A percentile compares a stretch with the other conserved stretches of the same genome.
Conservation (phyloP, 345 rosid genomes). For the Murraya paniculata region DNA sequence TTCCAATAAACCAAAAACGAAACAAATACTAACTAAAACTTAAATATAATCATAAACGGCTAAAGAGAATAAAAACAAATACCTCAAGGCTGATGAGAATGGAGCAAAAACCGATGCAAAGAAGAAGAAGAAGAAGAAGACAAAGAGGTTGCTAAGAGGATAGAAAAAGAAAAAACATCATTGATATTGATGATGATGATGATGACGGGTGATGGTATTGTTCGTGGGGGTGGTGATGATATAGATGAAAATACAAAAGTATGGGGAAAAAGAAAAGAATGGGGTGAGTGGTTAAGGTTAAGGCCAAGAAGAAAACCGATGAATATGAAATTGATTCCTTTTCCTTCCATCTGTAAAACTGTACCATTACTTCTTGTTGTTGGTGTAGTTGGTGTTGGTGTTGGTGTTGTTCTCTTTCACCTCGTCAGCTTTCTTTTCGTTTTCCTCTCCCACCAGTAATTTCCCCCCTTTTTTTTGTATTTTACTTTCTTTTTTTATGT, state of each 20-base stretch:
- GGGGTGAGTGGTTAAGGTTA: conserved; percentile 19
- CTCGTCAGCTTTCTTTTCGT: conserved; percentile 22
- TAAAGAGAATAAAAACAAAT: not conserved
- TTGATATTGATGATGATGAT: not conserved
- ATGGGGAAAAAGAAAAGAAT: conserved; percentile 10
- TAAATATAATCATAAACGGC: not conserved
- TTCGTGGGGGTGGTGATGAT: not conserved
- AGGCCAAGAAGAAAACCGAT: conserved; percentile 27
- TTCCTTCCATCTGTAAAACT: conserved; percentile 11
- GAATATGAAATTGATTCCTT: conserved; percentile 21
- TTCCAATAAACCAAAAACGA: not conserved
- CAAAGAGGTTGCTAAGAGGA: not conserved
- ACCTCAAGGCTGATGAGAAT: not conserved
- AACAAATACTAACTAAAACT: not conserved
- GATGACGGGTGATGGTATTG: not conserved
- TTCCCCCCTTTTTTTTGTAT: not conserved
- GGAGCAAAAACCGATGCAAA: not conserved
- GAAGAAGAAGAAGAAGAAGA: not conserved
- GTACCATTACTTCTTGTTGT: not conserved
- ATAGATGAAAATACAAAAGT: conserved; percentile 1
- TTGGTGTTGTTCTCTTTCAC: conserved; percentile 17
- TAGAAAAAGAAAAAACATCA: conserved; percentile 1
- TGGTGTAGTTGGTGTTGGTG: conserved; percentile 14
- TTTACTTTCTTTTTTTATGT: not conserved
- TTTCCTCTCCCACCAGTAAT: conserved; percentile 21